Evolutionary conservation across 306 rosid genomes (phyloP).

Genomic region (Lablab purpureus): DNA sequence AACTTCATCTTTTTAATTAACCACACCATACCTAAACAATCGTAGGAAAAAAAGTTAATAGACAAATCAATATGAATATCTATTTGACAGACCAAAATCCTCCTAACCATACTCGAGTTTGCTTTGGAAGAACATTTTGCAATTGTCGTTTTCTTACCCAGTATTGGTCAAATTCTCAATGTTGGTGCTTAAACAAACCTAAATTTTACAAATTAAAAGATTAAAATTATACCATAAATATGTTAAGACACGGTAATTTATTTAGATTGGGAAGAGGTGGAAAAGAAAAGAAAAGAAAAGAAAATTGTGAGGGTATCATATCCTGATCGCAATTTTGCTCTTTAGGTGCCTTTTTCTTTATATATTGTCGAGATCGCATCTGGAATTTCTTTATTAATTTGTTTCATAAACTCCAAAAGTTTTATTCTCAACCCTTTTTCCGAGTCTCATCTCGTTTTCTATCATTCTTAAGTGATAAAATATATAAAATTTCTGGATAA

Average conservation of each 20-base stretch:
- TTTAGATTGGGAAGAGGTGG: too few relatives aligned
- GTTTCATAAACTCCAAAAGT: background rate
- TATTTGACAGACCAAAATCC: background rate
- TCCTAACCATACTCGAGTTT: background rate
- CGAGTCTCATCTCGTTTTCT: background rate
- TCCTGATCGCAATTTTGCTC: constrained; percentile 4
- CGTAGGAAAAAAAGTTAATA: too few relatives aligned
- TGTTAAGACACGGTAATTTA: too few relatives aligned
- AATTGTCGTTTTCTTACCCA: background rate
- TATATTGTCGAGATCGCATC: background rate
- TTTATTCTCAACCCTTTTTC: background rate
- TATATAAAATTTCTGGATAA: background rate
- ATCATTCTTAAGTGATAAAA: background rate
- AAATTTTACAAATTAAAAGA: too few relatives aligned
- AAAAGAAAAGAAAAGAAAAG: too few relatives aligned
- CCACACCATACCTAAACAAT: too few relatives aligned
- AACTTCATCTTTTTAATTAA: too few relatives aligned
- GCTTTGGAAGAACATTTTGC: background rate
- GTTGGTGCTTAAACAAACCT: background rate
- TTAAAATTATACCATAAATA: background rate
- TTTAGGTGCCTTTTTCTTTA: background rate
- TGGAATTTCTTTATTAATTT: background rate
- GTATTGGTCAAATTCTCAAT: background rate
- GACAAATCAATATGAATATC: background rate
- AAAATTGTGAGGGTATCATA: background rate